Conservation (phyloP, 352 stramenopile species). For the Bremia lactucae region DNA sequence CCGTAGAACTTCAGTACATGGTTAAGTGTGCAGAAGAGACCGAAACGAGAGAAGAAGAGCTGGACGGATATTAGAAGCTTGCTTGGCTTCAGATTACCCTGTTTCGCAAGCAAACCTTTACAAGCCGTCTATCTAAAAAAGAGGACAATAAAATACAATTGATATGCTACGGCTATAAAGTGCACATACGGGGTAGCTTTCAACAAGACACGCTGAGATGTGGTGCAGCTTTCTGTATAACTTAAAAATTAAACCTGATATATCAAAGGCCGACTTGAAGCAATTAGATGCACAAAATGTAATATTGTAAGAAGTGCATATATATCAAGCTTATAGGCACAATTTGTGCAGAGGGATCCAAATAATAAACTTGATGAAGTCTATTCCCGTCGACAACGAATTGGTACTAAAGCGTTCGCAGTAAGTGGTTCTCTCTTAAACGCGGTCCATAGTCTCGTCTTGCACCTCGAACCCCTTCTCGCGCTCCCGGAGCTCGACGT, state of each 20-base stretch:
- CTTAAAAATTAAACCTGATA: too few relatives aligned
- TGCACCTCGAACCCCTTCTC: constrained; percentile 35
- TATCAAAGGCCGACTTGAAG: too few relatives aligned
- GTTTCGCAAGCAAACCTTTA: too few relatives aligned
- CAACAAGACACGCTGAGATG: too few relatives aligned
- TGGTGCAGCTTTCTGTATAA: too few relatives aligned
- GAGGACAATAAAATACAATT: too few relatives aligned
- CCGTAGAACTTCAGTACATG: constrained; percentile 80
- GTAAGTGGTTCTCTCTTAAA: constrained; percentile 15
- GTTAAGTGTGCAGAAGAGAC: constrained; percentile 80
- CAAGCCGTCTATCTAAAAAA: too few relatives aligned
- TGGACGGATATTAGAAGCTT: constrained; percentile 34
- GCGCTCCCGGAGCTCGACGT: constrained; percentile 86
- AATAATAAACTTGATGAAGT: too few relatives aligned
- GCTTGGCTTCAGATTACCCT: not conserved
- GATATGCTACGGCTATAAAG: too few relatives aligned
- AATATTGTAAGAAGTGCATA: constrained; percentile 7
- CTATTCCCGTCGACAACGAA: constrained; percentile 1
- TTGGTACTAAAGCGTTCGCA: not conserved
- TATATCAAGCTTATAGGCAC: constrained; percentile 4
- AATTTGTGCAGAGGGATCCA: constrained; percentile 4
- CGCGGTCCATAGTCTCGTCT: constrained; percentile 60
- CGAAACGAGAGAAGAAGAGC: constrained; percentile 57
- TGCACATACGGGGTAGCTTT: too few relatives aligned
- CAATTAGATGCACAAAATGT: too few relatives aligned